Evolutionary conservation across 2,329 filamentous ascomycete species (phyloP).

Genomic region (Aureobasidium lini): DNA sequence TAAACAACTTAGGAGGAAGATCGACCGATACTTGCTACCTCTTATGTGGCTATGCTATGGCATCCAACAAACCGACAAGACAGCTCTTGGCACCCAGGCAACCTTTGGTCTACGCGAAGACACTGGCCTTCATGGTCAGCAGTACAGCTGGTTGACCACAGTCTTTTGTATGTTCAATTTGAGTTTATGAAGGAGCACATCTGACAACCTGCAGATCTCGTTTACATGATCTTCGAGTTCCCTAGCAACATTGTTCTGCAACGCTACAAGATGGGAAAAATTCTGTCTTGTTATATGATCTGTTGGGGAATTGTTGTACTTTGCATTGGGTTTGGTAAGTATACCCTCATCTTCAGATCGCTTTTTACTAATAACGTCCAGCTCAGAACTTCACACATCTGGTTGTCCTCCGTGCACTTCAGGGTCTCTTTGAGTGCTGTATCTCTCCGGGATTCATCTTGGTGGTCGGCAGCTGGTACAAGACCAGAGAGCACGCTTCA

Average conservation of each 20-base stretch:
- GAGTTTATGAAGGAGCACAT: neutral
- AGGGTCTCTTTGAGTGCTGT: constrained; percentile 33
- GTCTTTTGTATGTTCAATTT: constrained; percentile 28
- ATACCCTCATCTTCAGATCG: no score
- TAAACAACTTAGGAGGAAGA: constrained; percentile 28
- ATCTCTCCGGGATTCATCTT: constrained; percentile 31
- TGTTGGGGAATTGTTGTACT: constrained; percentile 25
- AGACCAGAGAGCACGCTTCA: constrained; percentile 28
- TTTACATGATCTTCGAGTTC: constrained; percentile 33
- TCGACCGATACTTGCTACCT: constrained; percentile 40
- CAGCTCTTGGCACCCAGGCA: constrained; percentile 31
- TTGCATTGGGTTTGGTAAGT: constrained; percentile 21
- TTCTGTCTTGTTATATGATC: constrained; percentile 31
- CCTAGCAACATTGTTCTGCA: constrained; percentile 30
- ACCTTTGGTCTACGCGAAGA: constrained; percentile 46
- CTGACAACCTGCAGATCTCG: constrained; percentile 23
- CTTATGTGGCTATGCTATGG: constrained; percentile 45
- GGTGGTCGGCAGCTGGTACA: constrained; percentile 30
- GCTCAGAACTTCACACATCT: constrained; percentile 28
- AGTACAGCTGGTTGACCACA: constrained; percentile 36
- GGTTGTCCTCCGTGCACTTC: constrained; percentile 29
- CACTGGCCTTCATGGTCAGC: constrained; percentile 27
- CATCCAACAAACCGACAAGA: constrained; percentile 44
- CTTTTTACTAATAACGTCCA: neutral
- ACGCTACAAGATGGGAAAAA: constrained; percentile 29